Conservation (phyloP, 2,329 filamentous ascomycete species). For the Botryotinia convoluta region DNA sequence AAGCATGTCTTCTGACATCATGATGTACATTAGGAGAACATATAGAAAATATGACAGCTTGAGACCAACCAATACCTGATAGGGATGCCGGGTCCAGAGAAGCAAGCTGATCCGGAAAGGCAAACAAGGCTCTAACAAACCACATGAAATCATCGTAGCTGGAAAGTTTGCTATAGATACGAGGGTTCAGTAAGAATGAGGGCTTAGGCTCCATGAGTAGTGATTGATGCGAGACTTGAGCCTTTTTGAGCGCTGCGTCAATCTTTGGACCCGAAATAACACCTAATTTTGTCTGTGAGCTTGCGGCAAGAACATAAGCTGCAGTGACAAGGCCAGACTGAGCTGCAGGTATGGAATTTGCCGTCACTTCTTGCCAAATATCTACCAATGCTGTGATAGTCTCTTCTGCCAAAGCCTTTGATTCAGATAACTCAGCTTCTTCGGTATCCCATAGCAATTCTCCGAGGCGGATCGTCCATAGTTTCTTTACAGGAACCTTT, state of each 20-base stretch:
- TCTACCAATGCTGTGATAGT: constrained; percentile 58
- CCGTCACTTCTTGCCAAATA: constrained; percentile 71
- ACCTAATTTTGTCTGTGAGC: constrained; percentile 55
- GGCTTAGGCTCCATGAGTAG: constrained; percentile 74
- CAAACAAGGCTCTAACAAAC: constrained; percentile 68
- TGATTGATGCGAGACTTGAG: constrained; percentile 61
- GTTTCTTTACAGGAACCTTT: constrained; percentile 69
- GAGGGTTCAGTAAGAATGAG: constrained; percentile 81
- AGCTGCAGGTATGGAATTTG: constrained; percentile 74
- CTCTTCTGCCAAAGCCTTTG: constrained; percentile 53
- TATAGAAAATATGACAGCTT: constrained; percentile 78
- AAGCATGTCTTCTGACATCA: constrained; percentile 61
- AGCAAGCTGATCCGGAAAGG: constrained; percentile 54
- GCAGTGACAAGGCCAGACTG: constrained; percentile 81
- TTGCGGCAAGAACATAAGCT: constrained; percentile 69
- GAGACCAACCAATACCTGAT: constrained; percentile 72
- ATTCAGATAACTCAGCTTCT: constrained; percentile 46
- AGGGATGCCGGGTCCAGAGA: constrained; percentile 47
- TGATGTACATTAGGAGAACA: constrained; percentile 61
- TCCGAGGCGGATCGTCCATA: constrained; percentile 77
- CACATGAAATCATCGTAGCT: constrained; percentile 75
- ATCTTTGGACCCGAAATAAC: constrained; percentile 55
- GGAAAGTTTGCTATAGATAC: constrained; percentile 78
- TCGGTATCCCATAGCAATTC: constrained; percentile 63
- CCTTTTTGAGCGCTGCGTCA: constrained; percentile 57